These are phyloP conservation scores for Cryomyces minteri DNA, from an alignment of 495 filamentous ascomycete genomes.

Conservation along the genomic window DNA sequence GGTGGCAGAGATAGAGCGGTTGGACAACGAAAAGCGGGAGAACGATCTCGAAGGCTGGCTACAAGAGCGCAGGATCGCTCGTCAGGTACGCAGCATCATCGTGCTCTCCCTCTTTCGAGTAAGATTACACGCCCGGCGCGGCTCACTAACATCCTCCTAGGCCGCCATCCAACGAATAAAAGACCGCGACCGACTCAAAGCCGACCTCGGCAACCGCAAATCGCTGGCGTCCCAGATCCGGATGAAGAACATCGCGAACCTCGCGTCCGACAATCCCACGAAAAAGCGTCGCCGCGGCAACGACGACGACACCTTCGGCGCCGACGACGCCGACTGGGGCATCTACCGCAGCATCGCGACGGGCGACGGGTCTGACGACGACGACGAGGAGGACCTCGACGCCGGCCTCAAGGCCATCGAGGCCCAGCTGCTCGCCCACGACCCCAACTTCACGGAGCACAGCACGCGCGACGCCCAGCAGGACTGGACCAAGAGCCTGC, in stretches of 20 bases:
- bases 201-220: slow-evolving; percentile 87
- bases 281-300: slow-evolving; percentile 64
- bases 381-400: slow-evolving; percentile 73
- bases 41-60: slow-evolving; percentile 81
- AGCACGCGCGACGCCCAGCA: slow-evolving; percentile 79
- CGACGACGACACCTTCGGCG: slow-evolving; percentile 85
- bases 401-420: slow-evolving; percentile 55
- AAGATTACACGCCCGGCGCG: no score
- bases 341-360: slow-evolving; percentile 85
- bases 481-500: slow-evolving; percentile 80
- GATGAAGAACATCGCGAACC: slow-evolving; percentile 96
- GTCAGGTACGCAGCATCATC: slow-evolving; percentile 26
- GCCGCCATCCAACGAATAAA: slow-evolving; percentile 62
- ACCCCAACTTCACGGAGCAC: slow-evolving; percentile 74
- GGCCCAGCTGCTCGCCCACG: slow-evolving; percentile 66
- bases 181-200: slow-evolving; percentile 78
- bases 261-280: slow-evolving; percentile 75
- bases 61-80: slow-evolving; percentile 53
- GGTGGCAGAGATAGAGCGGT: slow-evolving; percentile 58
- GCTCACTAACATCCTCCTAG: slow-evolving; percentile 4
- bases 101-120: no score
- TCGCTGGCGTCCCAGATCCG: slow-evolving; percentile 87
- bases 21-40: slow-evolving; percentile 67
- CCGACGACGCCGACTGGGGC: slow-evolving; percentile 94
- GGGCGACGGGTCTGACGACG: slow-evolving; percentile 54